Conservation (phyloP, 345 rosid species). For the Eucalyptus sp. region DNA sequence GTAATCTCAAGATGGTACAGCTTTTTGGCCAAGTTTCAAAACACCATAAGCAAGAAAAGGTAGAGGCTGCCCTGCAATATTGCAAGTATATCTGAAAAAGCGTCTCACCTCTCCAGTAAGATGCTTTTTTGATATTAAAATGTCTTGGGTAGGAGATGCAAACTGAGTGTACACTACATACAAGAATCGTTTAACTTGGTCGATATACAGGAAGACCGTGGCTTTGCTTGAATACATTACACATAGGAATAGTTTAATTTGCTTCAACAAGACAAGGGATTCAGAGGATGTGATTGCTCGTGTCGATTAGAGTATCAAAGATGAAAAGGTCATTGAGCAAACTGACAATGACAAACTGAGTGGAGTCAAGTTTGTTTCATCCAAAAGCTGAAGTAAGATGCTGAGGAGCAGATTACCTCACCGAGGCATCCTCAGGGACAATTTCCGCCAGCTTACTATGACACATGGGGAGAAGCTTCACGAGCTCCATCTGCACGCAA, state of each 20-base stretch:
- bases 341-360: background rate
- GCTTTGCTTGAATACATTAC: background rate
- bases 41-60: background rate
- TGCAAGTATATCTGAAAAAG: background rate
- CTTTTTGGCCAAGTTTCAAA: background rate
- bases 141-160: background rate
- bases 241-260: background rate
- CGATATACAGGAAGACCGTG: background rate
- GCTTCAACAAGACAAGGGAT: background rate
- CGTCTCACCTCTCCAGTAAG: background rate
- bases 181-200: background rate
- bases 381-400: background rate
- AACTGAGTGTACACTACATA: background rate
- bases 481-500: slow-evolving; percentile 49
- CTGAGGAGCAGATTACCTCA: slow-evolving; percentile 31
- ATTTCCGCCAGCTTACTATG: slow-evolving; percentile 81
- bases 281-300: background rate
- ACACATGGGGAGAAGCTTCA: slow-evolving; percentile 54
- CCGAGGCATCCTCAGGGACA: slow-evolving; percentile 31
- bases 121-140: background rate
- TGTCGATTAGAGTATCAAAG: background rate
- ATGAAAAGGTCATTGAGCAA: background rate
- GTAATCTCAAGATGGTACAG: background rate
- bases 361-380: background rate
- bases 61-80: background rate